Evolutionary conservation across 1,139 yeast species (phyloP), one percentile per base, ranked within the genome.

Genomic region (Groenewaldozyma sp.): DNA sequence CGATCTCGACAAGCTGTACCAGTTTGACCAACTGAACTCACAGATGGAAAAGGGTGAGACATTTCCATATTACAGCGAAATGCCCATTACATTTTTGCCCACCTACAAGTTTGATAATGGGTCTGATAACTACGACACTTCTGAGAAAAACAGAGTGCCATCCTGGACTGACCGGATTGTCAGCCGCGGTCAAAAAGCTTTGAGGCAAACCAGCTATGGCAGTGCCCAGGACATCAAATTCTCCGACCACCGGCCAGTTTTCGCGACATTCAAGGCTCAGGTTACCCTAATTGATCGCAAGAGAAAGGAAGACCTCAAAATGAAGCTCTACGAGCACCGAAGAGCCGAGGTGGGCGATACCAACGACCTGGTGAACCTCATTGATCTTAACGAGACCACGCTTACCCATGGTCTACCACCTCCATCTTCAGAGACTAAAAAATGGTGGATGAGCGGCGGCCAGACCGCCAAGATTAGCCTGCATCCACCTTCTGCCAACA

Each of bases 91-190:
- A 24, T 91, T 91, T 54, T 73, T 79, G 37, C 98, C 98, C 9
- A 91, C 98, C 0, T 91, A 91, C 62, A 91, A 91, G 56, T 91
- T 82, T 60, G 95, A 91, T 57, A 86, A 84, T 43, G 94, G 94
- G 3, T 84, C 95, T 0, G 75, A 76, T 37, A 64, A 64, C 4
- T 91, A 87, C 58, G 98, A 91, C 59, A 74, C 94, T 0, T 81
- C 94, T 13, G 98, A 91, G 50, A 91, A 91, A 58, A 82, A 80
- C 57, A 72, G 98, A 49, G 81, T 82, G 20, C 98, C 98, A 1
- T 87, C 97, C 0, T 91, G 97, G 97, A 91, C 97, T 0, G 98
- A 91, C 63, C 67, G 99, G 39, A 76, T 81, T 39, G 51, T 81
- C 39, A 68, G 70, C 39, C 68, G 74, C 31, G 71, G 72, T n/a